Base-by-base conservation (phyloP, 2,329 filamentous ascomycete genomes). In the Pezicula rhizophila region DNA sequence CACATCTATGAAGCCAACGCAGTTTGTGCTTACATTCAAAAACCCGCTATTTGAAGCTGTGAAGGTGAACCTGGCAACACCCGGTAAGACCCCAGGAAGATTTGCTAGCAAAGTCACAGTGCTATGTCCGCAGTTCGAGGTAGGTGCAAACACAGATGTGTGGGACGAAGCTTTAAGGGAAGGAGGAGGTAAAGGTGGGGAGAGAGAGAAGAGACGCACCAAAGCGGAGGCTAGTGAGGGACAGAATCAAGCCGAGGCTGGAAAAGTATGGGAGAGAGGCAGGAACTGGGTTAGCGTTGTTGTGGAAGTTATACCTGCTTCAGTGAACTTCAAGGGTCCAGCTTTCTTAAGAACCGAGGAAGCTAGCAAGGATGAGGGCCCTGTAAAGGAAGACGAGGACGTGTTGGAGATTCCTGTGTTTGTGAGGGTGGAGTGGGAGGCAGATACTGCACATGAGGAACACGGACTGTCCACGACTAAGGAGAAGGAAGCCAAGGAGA, bases 261-360 rank as follows among this genome's bases (percentile, higher is more conserved):
- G 92, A 46, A 97, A 97, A 69, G 84, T 97, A n/a, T 99, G 89
- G 87, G 91, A 96, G 55, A 80, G 85, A 47, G 92, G 91, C 0
- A 77, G 91, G 33, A 99, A 97, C 66, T 96, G 91, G 88, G 93
- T 93, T 14, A 93, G 85, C 56, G 89, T 99, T 10, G 87, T 96
- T 17, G 75, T 99, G 23, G 93, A 99, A 66, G 85, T 99, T 12
- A 80, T 96, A 0, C 80, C 91, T 2, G 73, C 80, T 0, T 76
- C 74, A 40, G 64, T 83, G 33, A 35, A 47, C 48, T 14, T 20
- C 10, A 15, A 35, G 8, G 40, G 40, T 7, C 40, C 40, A 8
- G 40, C 64, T 3, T 63, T 60, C 15, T 61, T 64, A 47, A 52
- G 44, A 23, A 54, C 52, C 35, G 52, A 50, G 17, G 57, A 48